Base-by-base conservation (phyloP, 176 grass and related monocot genomes). In the Miscanthus lutarioriparius region DNA sequence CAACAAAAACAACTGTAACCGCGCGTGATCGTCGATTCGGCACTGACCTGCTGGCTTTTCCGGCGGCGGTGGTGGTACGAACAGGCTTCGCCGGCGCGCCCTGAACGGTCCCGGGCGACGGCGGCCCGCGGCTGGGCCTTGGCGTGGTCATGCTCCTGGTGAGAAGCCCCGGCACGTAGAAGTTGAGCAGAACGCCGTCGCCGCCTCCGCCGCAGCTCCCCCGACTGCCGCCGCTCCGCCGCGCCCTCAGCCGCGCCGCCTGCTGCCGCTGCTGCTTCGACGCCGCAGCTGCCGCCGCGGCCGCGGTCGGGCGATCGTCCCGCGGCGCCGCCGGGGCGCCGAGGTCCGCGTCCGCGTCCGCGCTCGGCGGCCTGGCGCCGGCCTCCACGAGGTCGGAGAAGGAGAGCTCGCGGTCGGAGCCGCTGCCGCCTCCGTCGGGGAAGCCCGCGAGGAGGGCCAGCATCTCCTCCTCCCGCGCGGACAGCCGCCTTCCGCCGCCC, bases 171-270 rank as follows among this genome's bases (percentile, higher is more conserved):
- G 91, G 91, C 36, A 93, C 72, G 86, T 93, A 93, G 85, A 93
- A 86, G 88, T 93, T 90, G 78, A 93, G 91, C 59, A 93, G 85
- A 69, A 93, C 91, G 82, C 91, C 91, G 78, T 90, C 83, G 2
- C 77, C 73, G 64, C 80, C 4, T 1, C 91, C 82, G 2, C 88
- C 70, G 41, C 82, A 78, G 80, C 87, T 86, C 0, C 83, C 75
- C 45, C 85, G 54, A 38, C 85, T 4, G 13, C 70, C 88, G 77
- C 78, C 85, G 76, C 82, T 76, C 78, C 62, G 88, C 54, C 67
- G 54, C 19, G 54, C 51, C 62, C 70, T 61, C 73, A 33, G 51
- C 65, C 62, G 72, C n/a, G 54, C 67, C 17, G 22, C 64, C 27
- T 64, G 45, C 78, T 22, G 48, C 63, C 11, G 47, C 17, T 7